Evolutionary conservation across 2,329 filamentous ascomycete species (phyloP).

Genomic region (Stromatinia cepivora): DNA sequence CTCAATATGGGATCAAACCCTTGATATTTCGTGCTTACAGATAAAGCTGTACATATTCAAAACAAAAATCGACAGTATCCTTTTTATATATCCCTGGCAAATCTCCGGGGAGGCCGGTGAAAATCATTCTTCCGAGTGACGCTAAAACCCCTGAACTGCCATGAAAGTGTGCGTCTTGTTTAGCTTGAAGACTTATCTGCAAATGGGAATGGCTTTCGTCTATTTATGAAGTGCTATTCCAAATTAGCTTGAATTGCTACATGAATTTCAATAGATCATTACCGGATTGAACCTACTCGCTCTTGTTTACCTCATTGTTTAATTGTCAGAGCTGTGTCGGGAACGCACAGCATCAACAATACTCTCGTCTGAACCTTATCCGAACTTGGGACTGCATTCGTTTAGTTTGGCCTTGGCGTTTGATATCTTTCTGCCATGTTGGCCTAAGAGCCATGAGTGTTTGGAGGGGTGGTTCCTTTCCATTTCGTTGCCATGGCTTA

Average conservation of each 20-base stretch:
- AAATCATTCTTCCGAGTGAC: background rate
- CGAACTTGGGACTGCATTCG: background rate
- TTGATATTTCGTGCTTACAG: background rate
- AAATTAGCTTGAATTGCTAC: background rate
- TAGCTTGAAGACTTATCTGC: background rate
- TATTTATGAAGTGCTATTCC: background rate
- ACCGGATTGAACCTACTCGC: background rate
- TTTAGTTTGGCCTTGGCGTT: slow-evolving; percentile 11
- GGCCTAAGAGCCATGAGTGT: background rate
- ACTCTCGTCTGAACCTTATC: background rate
- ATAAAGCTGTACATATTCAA: background rate
- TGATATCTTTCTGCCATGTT: background rate
- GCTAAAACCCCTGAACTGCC: background rate
- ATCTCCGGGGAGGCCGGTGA: background rate
- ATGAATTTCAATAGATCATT: slow-evolving; percentile 9
- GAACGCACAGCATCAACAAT: slow-evolving; percentile 13
- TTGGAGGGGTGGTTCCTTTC: background rate
- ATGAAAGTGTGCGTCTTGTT: background rate
- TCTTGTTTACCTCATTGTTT: background rate
- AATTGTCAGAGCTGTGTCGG: slow-evolving; percentile 11
- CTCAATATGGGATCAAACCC: background rate
- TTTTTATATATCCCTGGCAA: background rate
- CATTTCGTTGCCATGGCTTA: background rate
- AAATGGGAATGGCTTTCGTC: background rate
- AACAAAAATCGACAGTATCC: background rate